Conservation (phyloP, 495 filamentous ascomycete species). For the Bombardia bombarda region DNA sequence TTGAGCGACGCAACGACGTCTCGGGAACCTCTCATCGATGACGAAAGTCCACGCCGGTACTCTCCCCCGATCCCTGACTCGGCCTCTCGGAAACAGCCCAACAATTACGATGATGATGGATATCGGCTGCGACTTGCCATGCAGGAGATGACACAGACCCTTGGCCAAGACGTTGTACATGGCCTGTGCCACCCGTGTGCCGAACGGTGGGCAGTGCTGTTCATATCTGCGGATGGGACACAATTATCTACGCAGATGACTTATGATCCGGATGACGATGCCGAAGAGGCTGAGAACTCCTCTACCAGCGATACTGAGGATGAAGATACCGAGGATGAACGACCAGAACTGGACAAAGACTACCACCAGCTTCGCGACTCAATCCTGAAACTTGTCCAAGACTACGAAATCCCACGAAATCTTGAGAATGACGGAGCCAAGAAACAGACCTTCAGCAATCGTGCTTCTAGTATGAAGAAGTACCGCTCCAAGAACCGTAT, state of each 20-base stretch:
- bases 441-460: conserved; percentile 56
- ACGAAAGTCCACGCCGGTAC: conserved; percentile 34
- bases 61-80: conserved; percentile 33
- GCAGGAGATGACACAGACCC: conserved; percentile 55
- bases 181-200: conserved; percentile 65
- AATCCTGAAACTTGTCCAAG: conserved; percentile 71
- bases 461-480: conserved; percentile 45
- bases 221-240: conserved; percentile 64
- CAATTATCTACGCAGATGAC: conserved; percentile 63
- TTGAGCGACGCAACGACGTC: conserved; percentile 61
- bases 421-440: conserved; percentile 42
- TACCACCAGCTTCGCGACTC: conserved; percentile 78
- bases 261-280: conserved; percentile 58
- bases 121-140: conserved; percentile 49
- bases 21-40: conserved; percentile 54
- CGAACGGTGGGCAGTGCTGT: conserved; percentile 67
- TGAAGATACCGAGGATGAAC: conserved; percentile 56
- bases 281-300: conserved; percentile 55
- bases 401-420: conserved; percentile 64
- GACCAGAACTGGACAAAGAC: conserved; percentile 66
- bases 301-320: conserved; percentile 53
- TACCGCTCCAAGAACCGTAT: conserved; percentile 43
- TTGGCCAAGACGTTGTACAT: conserved; percentile 51
- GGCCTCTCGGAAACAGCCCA: conserved; percentile 24
- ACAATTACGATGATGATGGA: conserved; percentile 47